phyloP scores from a whole-genome alignment of 805 yeast genomes.

The Ogataea nakhonphanomensis region DNA sequence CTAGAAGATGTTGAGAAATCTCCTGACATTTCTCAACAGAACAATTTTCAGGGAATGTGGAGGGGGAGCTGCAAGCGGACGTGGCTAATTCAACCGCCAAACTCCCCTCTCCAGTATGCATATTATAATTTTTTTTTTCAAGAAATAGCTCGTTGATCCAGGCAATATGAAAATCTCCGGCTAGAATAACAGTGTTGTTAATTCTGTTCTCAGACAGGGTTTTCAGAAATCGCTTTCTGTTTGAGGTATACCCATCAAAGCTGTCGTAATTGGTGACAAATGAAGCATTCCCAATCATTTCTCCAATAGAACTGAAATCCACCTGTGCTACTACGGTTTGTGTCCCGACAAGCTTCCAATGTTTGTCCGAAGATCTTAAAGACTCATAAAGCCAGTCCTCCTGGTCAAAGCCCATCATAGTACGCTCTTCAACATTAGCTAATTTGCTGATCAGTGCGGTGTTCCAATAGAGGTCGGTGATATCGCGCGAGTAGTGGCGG shows the following conservation, averaged over 20 bases:
- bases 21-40: conserved; percentile 11
- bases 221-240: conserved; percentile 20
- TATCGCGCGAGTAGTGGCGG: conserved; percentile 22
- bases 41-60: conserved; percentile 17
- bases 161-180: conserved; percentile 28
- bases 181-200: conserved; percentile 18
- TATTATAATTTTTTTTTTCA: conserved; percentile 9
- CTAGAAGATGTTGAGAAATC: conserved; percentile 10
- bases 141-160: conserved; percentile 22
- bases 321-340: conserved; percentile 19
- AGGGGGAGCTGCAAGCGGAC: conserved; percentile 25
- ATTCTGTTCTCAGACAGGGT: conserved; percentile 15
- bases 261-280: conserved; percentile 22
- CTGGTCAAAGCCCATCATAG: conserved; percentile 28
- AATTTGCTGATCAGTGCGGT: conserved; percentile 15
- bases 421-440: conserved; percentile 22
- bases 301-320: conserved; percentile 17
- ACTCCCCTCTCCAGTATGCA: conserved; percentile 23
- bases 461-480: conserved; percentile 24
- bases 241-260: conserved; percentile 28
- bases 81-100: conserved; percentile 26
- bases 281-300: conserved; percentile 21
- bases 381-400: conserved; percentile 25
- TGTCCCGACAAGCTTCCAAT: conserved; percentile 19
- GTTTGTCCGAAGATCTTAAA: conserved; percentile 11